Base-by-base conservation (phyloP, 2,329 filamentous ascomycete species). In the Diaporthe ampelina region DNA sequence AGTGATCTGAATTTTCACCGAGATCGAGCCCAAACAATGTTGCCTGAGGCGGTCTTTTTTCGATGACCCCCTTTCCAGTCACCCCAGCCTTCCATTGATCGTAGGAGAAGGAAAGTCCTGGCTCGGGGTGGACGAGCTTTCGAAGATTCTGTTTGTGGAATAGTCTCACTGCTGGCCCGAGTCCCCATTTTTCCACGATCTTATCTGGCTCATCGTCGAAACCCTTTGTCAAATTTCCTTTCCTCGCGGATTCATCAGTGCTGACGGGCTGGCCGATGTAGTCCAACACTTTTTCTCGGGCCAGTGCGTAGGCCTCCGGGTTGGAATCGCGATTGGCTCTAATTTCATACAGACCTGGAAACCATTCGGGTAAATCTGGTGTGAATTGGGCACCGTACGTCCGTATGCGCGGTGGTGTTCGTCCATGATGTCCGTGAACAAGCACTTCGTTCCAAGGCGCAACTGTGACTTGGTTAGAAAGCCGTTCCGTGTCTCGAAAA, bases 401-500 rank as follows among this genome's bases (percentile, higher is more conserved):
- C 2, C 50, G 48, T 48, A 65, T 57, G 17, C 19, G 40, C 32
- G 52, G 74, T 54, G 68, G 68, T 17, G 24, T 32, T 7, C 68
- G 54, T 13, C 52, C 35, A 11, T n/a, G 54, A 24, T 13, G 1
- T 57, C 50, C 43, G 45, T 50, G 21, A 52, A 67, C 61, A 45
- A 50, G 81, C 76, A 69, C 76, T 45, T 80, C 78, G 70, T 87
- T 81, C 86, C 86, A 88, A 2, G 83, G 78, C 0, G 85, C 84
- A 7, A 88, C 61, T 67, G 21, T 3, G 29, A n/a, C 1, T 35
- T 11, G 29, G 13, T 67, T 48, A 48, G 45, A 8, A 48, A 21
- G 45, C 17, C 21, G 45, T 48, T 15, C 37, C 37, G 11, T 13
- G 37, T 13, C 11, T 4, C 13, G 17, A 21, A 48, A 48, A 21